Conservation (phyloP, 2,329 filamentous ascomycete genomes). For the Fusarium sp. region DNA sequence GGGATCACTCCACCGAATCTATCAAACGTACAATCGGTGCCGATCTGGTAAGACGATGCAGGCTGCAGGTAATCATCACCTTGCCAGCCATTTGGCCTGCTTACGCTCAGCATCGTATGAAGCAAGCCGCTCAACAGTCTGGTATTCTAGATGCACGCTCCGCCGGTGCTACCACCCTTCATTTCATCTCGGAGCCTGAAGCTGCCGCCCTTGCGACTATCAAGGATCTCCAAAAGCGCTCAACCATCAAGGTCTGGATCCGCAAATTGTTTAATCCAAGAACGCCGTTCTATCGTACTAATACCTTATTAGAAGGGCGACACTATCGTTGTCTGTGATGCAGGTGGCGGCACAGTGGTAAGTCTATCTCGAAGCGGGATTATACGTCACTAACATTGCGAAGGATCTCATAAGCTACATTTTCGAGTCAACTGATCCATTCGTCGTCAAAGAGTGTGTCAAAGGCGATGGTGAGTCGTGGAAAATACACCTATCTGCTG, state of each 20-base stretch:
- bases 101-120: constrained; percentile 55
- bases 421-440: constrained; percentile 38
- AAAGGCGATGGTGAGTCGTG: constrained; percentile 51
- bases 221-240: constrained; percentile 43
- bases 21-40: constrained; percentile 45
- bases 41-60: constrained; percentile 33
- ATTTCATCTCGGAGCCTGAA: constrained; percentile 59
- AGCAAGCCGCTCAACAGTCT: constrained; percentile 48
- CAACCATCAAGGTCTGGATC: constrained; percentile 33
- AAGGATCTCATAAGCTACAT: constrained; percentile 60
- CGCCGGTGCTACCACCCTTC: constrained; percentile 48
- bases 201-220: constrained; percentile 58
- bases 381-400: rapidly evolving
- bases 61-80: constrained; percentile 55
- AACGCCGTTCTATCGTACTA: background rate
- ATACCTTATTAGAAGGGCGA: constrained; percentile 15
- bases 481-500: rapidly evolving
- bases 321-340: constrained; percentile 53
- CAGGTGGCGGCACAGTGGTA: constrained; percentile 55
- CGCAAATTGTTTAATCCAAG: no score
- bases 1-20: constrained; percentile 46
- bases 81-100: constrained; percentile 60
- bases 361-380: background rate
- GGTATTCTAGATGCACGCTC: constrained; percentile 51
- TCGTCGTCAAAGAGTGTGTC: constrained; percentile 53